Conservation (phyloP, 768 basidiomycete genomes). For the Xerocomellus amylosporus region DNA sequence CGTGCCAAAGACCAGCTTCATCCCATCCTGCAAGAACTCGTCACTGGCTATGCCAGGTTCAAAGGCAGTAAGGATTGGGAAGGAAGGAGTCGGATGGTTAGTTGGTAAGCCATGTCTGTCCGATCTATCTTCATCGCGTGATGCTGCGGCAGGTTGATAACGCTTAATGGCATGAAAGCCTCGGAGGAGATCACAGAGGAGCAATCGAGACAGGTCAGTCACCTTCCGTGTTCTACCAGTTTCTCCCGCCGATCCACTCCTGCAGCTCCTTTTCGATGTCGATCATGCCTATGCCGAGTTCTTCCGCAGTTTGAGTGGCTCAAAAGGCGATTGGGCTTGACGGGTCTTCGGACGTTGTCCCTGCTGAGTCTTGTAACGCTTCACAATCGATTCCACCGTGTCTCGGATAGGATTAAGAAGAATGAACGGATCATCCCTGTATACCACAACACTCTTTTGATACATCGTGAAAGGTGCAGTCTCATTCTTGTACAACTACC, state of each 20-base stretch:
- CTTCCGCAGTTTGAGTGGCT: conserved; percentile 66
- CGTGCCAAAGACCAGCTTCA: conserved; percentile 98
- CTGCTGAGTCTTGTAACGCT: not conserved
- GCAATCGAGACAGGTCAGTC: conserved; percentile 80
- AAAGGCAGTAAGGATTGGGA: conserved; percentile 97
- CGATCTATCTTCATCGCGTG: not conserved
- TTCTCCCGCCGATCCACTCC: not conserved
- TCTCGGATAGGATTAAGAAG: not conserved
- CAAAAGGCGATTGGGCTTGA: conserved; percentile 33
- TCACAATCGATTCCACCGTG: no score
- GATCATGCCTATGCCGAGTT: conserved; percentile 96
- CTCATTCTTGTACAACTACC: no score
- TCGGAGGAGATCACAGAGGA: conserved; percentile 96
- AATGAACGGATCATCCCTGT: not conserved
- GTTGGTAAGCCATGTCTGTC: conserved; percentile 58
- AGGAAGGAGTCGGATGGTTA: conserved; percentile 84
- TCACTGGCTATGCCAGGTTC: conserved; percentile 90
- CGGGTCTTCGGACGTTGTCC: not conserved
- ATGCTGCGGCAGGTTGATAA: conserved; percentile 70
- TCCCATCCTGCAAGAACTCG: conserved; percentile 92
- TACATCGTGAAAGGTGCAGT: no score
- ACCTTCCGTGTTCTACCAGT: not conserved
- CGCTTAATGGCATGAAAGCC: conserved; percentile 94
- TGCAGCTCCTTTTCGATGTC: conserved; percentile 89
- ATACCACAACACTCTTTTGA: no score